Evolutionary conservation across 176 grass and related monocot species (phyloP), one percentile per base, ranked within the genome.

Genomic region (Aegilops sharonensis): DNA sequence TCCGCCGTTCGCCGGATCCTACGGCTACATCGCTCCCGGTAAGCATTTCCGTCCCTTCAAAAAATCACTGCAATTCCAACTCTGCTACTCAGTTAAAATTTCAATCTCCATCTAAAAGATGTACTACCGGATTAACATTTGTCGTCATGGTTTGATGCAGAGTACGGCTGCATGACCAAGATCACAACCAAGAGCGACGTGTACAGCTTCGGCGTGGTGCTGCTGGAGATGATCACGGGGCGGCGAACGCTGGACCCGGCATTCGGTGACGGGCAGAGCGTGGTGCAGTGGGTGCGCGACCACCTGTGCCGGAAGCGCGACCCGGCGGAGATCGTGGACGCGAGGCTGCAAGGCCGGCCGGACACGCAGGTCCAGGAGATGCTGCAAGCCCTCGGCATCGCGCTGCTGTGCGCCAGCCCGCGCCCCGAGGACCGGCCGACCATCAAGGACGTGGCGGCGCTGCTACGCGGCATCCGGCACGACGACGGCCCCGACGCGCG

Each of bases 141-240:
- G 14, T 17, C 48, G 14, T 17, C 54, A 3, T 18, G 2, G 62
- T 17, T 75, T 1, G 24, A 57, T 69, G 59, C 82, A 97, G 95
- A 97, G 83, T 94, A 97, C 13, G 92, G 92, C 11, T 97, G 89
- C 11, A 97, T 91, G 95, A 90, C 88, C 13, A 94, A 94, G 87
- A 97, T 97, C 78, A 97, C 95, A 3, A 97, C 83, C 70, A 98
- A 98, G 88, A 95, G 96, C 42, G 96, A 98, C 75, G 96, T 98
- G 84, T 98, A 98, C 81, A 98, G 96, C 80, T 98, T 95, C 68
- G 93, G 96, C 0, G 93, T 98, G 59, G 86, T 98, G 68, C 79
- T 98, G 50, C 66, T 98, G 14, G 96, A 98, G 86, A 74, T 88
- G 34, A 94, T 97, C 74, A 95, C 91, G 1, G 95, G 91, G 6